These are phyloP conservation scores for Candolleomyces eurysporus DNA, from an alignment of 768 basidiomycete species.

Conservation along the genomic window DNA sequence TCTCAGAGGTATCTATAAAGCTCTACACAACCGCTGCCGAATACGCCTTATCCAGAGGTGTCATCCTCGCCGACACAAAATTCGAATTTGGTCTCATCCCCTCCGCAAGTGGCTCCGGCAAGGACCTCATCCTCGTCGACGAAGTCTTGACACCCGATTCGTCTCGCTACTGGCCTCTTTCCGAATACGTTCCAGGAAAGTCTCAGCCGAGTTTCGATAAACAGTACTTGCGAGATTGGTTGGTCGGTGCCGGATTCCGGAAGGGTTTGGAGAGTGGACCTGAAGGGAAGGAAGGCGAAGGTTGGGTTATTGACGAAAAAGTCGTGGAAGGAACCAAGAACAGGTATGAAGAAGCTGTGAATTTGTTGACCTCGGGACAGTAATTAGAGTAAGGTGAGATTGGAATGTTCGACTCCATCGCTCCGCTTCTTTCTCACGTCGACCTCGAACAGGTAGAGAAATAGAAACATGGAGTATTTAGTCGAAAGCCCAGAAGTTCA, in stretches of 20 bases:
- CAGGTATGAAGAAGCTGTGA: slow-evolving; percentile 78
- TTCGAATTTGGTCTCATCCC: slow-evolving; percentile 93
- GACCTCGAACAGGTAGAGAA: too few species aligned
- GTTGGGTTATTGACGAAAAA: slow-evolving; percentile 74
- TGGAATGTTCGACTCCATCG: not conserved
- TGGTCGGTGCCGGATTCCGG: slow-evolving; percentile 68
- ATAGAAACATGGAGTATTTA: too few species aligned
- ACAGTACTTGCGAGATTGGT: slow-evolving; percentile 92
- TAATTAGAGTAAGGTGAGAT: not conserved
- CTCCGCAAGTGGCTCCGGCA: slow-evolving; percentile 19
- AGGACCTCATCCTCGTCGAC: slow-evolving; percentile 82
- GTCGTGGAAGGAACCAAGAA: slow-evolving; percentile 75
- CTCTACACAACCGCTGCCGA: slow-evolving; percentile 75
- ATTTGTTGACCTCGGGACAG: slow-evolving; percentile 43
- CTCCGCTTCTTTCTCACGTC: too few species aligned
- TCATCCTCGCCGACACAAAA: slow-evolving; percentile 97
- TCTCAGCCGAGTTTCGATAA: slow-evolving; percentile 94
- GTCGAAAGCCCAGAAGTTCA: not conserved
- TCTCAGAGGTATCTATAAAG: slow-evolving; percentile 59
- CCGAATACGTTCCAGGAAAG: slow-evolving; percentile 67
- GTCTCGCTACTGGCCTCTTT: slow-evolving; percentile 92
- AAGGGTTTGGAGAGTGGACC: slow-evolving; percentile 80
- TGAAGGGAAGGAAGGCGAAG: slow-evolving; percentile 60
- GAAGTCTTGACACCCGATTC: slow-evolving; percentile 98
- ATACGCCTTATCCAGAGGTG: slow-evolving; percentile 69